Base-by-base conservation (phyloP, 139 green algal genomes). In the Chlorella sp. region DNA sequence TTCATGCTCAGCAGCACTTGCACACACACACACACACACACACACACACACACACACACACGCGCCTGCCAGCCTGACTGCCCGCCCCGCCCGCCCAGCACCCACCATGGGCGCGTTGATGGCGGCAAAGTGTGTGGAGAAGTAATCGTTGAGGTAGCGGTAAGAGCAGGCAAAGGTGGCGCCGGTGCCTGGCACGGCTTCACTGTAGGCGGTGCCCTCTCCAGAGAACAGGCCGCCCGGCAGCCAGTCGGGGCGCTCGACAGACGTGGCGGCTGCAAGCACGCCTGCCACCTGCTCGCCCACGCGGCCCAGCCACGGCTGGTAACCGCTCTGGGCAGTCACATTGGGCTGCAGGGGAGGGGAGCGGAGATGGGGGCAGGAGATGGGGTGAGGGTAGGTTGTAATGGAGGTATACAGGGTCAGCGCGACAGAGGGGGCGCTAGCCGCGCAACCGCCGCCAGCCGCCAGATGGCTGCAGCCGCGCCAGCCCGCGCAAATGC, bases 41-140 rank as follows among this genome's bases (percentile, higher is more conserved):
- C 48, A 57, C 7, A 57, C 48, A 57, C 48, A 16, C 48, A 9
- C 48, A 16, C 7, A 9, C 5, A 57, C 48, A 16, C 48, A 9
- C 48, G 9, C 5, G 48, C 48, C 48, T 57, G 48, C 48, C 48
- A 57, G 48, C 9, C 48, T 57, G 7, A n/a, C 73, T 40, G n/a
- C n/a, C n/a, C n/a, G n/a, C n/a, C n/a, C 75, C 30, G 48, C n/a
- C 60, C 19, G 19, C 82, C 60, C 82, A 11, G 16, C 57, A 78
- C 83, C n/a, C 64, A 87, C 83, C 83, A 87, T 87, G 83, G 83
- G 83, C 36, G 28, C n/a, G 87, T 90, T 90, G 71, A 90, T 90
- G 87, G 87, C 87, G 22, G 75, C 87, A 80, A 90, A 90, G 78
- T 90, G 21, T 32, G 53, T 79, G 78, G 42, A 79, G 78, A 81